phyloP scores from a whole-genome alignment of 352 stramenopile species.

The Pythium aquatile region DNA sequence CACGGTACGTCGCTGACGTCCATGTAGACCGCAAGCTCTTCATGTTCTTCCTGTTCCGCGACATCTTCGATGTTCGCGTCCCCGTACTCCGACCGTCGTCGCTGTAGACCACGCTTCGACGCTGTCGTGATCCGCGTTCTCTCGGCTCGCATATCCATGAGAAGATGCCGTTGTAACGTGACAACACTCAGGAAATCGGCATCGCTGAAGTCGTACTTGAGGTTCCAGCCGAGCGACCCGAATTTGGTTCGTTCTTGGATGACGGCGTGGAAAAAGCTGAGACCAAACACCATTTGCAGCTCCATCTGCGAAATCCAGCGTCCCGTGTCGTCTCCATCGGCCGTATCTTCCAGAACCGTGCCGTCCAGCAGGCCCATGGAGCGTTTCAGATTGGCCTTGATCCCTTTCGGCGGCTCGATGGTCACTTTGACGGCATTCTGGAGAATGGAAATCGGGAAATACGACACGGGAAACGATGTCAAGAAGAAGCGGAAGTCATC shows the following conservation, averaged over 20 bases:
- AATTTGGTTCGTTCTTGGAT: slow-evolving; percentile 78
- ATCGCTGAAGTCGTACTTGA: slow-evolving; percentile 78
- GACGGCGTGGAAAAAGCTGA: slow-evolving; percentile 80
- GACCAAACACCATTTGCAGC: slow-evolving; percentile 60
- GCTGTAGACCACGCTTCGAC: not conserved
- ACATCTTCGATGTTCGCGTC: not conserved
- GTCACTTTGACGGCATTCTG: slow-evolving; percentile 81
- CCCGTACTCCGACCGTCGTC: not conserved
- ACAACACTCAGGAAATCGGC: slow-evolving; percentile 75
- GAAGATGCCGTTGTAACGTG: slow-evolving; percentile 47
- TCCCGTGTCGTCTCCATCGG: not conserved
- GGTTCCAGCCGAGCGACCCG: slow-evolving; percentile 72
- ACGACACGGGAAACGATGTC: slow-evolving; percentile 58
- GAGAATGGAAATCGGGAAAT: slow-evolving; percentile 72
- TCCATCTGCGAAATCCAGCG: slow-evolving; percentile 32
- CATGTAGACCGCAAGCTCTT: slow-evolving; percentile 2
- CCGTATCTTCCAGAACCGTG: slow-evolving; percentile 3
- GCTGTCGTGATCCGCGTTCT: not conserved
- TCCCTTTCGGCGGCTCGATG: slow-evolving; percentile 66
- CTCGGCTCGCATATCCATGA: slow-evolving; percentile 26
- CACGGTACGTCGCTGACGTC: slow-evolving; percentile 45
- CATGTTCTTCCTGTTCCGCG: not conserved
- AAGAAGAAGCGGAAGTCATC: slow-evolving; percentile 67
- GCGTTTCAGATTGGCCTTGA: slow-evolving; percentile 72
- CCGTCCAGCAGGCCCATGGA: slow-evolving; percentile 49